Conservation (phyloP, 2,329 filamentous ascomycete species). For the Sporothrix inflata region DNA sequence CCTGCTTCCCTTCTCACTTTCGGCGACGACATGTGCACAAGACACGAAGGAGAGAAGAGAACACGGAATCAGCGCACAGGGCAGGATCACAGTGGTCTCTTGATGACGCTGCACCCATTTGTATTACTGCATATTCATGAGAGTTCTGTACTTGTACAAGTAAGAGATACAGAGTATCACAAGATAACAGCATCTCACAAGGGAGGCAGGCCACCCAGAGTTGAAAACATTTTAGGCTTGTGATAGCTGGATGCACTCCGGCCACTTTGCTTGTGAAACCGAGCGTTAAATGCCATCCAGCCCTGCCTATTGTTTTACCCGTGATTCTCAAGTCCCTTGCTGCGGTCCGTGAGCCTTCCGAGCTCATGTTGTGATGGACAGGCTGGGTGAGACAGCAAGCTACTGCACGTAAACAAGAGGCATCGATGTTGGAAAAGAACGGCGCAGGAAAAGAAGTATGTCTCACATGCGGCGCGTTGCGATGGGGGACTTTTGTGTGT, state of each 20-base stretch:
- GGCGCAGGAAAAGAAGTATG: background rate
- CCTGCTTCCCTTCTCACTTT: background rate
- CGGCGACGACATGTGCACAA: slow-evolving; percentile 16
- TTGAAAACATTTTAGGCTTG: background rate
- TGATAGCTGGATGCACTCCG: background rate
- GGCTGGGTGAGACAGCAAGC: background rate
- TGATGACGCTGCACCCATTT: background rate
- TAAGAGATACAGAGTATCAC: background rate
- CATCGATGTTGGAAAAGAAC: background rate
- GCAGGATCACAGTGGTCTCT: background rate
- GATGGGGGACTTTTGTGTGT: background rate
- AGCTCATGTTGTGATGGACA: background rate
- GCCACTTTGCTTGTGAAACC: slow-evolving; percentile 14
- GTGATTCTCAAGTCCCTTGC: background rate
- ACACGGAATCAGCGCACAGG: background rate
- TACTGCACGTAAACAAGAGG: slow-evolving; percentile 6
- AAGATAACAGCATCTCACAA: background rate
- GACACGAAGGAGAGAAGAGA: background rate
- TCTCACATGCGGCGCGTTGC: slow-evolving; percentile 6
- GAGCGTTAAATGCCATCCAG: background rate
- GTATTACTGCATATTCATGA: background rate
- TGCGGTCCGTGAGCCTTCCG: background rate
- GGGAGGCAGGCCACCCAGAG: background rate
- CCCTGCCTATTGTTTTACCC: background rate
- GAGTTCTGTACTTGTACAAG: background rate